Evolutionary conservation across 73 alveolate genomes (phyloP), one percentile per base, ranked within the genome.

Genomic region (Paramecium sexaurelia): DNA sequence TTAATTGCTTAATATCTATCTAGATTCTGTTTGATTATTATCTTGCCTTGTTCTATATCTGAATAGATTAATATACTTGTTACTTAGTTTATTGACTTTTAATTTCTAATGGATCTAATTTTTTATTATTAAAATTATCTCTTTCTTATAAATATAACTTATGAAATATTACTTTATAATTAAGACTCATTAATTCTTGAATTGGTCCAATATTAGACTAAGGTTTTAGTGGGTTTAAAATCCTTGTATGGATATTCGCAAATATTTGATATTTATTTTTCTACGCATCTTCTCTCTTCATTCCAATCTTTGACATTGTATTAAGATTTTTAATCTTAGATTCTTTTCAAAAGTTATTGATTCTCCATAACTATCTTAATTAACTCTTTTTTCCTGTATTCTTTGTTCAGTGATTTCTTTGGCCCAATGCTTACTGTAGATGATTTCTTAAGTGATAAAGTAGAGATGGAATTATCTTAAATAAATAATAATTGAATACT

Each of bases 201-300:
- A 22, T 78, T 78, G 15, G 90, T 45, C 90, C 90, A 78, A 78
- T 29, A 78, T 33, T 78, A 15, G 8, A 78, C 90, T 24, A 78
- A 26, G 7, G 90, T 78, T 78, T 43, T 78, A 6, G 90, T 78
- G 8, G 90, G 90, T 43, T 78, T 78, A 15, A 78, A 78, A 78
- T 78, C 90, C 29, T 78, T 78, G 20, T 78, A 78, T 2, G 90
- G 90, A 78, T 78, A 78, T 8, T 78, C 90, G 2, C 36, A 78
- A 2, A 78, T 78, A 45, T 78, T 78, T 3, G 90, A 20, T 6
- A 78, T 78, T 2, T 78, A 78, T 78, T 78, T 78, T 43, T 78
- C 90, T n/a, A 78, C 90, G 24, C 90, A 32, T 78, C 24, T 78
- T 33, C 90, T 45, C 55, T 78, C 68, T 43, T 78, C 55, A 41